These are phyloP conservation scores for Pleurotus citrinopileatus DNA, from an alignment of 768 basidiomycete genomes.

Conservation along the genomic window DNA sequence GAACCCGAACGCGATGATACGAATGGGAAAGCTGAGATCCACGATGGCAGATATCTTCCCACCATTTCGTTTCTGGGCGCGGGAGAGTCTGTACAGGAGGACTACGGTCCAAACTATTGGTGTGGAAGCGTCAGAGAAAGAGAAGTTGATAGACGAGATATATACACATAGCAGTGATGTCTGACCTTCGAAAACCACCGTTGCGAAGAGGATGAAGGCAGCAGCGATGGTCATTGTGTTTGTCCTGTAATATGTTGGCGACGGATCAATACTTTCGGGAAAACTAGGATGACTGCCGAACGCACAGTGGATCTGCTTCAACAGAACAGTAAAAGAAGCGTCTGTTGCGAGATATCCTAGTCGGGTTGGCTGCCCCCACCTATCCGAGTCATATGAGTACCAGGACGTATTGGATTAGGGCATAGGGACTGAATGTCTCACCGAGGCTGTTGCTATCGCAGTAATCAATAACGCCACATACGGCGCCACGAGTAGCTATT, in stretches of 20 bases:
- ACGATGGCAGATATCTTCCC: conserved; percentile 19
- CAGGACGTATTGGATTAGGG: neutral
- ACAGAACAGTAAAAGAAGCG: conserved; percentile 54
- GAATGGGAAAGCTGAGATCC: conserved; percentile 43
- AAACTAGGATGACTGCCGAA: neutral
- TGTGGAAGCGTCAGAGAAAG: neutral
- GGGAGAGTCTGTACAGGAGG: conserved; percentile 35
- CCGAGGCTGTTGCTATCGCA: conserved; percentile 38
- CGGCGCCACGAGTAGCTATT: conserved; percentile 39
- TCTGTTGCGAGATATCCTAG: conserved; percentile 38
- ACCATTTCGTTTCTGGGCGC: conserved; percentile 19
- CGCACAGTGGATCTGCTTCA: conserved; percentile 32
- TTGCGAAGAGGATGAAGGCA: conserved; percentile 36
- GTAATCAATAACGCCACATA: conserved; percentile 37
- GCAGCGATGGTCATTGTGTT: conserved; percentile 36
- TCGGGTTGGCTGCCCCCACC: conserved; percentile 36
- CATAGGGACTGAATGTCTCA: conserved; percentile 18
- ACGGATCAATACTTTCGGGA: neutral
- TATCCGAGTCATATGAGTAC: conserved; percentile 15
- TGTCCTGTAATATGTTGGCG: conserved; percentile 27
- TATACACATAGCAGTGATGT: too few relatives aligned
- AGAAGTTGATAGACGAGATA: too few relatives aligned
- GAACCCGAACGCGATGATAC: conserved; percentile 42
- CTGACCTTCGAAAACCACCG: conserved; percentile 37
- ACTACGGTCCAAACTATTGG: conserved; percentile 37